Percentiles rank a stretch among this genome's conserved stretches.
Evolutionary conservation across 805 yeast genomes (phyloP).

Genomic region (Starmera caribaea): DNA sequence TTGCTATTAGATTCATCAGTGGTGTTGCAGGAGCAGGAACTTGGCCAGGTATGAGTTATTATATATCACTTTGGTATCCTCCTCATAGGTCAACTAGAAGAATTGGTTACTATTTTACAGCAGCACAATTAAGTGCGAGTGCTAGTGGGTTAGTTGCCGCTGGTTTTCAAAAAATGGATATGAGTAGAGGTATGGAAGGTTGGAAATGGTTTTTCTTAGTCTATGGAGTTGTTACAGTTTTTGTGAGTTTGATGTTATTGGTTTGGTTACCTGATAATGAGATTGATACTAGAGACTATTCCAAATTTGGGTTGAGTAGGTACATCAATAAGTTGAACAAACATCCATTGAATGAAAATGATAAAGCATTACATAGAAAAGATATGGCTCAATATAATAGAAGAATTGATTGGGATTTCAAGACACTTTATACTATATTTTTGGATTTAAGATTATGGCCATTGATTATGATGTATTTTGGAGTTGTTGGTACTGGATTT

Average conservation of each 20-base stretch:
- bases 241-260: constrained; percentile 50
- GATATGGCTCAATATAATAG: constrained; percentile 51
- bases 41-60: constrained; percentile 88
- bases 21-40: constrained; percentile 80
- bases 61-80: constrained; percentile 80
- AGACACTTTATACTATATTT: constrained; percentile 45
- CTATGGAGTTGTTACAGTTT: constrained; percentile 62
- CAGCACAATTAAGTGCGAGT: constrained; percentile 88
- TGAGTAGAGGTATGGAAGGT: constrained; percentile 58
- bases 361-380: constrained; percentile 42
- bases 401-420: constrained; percentile 44
- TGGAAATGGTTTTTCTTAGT: constrained; percentile 83
- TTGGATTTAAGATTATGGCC: constrained; percentile 72
- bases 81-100: constrained; percentile 64
- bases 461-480: constrained; percentile 77
- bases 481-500: constrained; percentile 86
- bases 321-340: constrained; percentile 13
- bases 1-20: constrained; percentile 61
- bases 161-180: constrained; percentile 80
- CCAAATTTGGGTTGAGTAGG: constrained; percentile 5
- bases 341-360: constrained; percentile 43
- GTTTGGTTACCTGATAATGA: constrained; percentile 77
- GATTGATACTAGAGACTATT: constrained; percentile 4
- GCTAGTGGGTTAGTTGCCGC: constrained; percentile 83
- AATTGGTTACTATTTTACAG: constrained; percentile 84